These are phyloP conservation scores for Capillidium rhysosporum DNA, from an alignment of 371 early-diverging fungal genomes.

Conservation along the genomic window DNA sequence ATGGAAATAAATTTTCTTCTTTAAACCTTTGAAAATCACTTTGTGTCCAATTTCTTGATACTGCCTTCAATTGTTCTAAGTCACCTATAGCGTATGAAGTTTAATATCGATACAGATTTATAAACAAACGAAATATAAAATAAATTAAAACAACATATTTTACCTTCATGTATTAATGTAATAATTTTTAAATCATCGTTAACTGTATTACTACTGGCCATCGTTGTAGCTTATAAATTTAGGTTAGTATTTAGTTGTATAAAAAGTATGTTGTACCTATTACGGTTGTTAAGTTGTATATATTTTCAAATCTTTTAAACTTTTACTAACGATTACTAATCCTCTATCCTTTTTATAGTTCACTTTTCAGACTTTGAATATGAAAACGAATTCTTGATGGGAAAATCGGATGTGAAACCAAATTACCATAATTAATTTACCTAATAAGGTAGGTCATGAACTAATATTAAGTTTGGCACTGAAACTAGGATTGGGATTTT, in stretches of 20 bases:
- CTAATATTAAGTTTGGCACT: too few species aligned
- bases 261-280: too few species aligned
- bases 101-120: background rate
- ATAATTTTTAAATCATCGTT: background rate
- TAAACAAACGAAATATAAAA: background rate
- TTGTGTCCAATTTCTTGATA: background rate
- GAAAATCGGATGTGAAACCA: too few species aligned
- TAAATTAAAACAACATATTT: background rate
- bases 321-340: too few species aligned
- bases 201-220: background rate
- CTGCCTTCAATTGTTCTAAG: background rate
- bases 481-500: too few species aligned
- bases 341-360: too few species aligned
- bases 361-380: too few species aligned
- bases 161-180: slow-evolving; percentile 4
- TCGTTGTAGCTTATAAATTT: background rate
- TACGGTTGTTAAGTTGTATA: too few species aligned
- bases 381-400: too few species aligned
- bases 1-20: background rate
- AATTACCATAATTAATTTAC: too few species aligned
- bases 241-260: background rate
- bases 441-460: too few species aligned
- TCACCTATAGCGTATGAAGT: background rate
- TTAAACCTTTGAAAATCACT: background rate
- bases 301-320: too few species aligned